Conservation (phyloP, 257 asterid species). For the Knoxia roxburghii region DNA sequence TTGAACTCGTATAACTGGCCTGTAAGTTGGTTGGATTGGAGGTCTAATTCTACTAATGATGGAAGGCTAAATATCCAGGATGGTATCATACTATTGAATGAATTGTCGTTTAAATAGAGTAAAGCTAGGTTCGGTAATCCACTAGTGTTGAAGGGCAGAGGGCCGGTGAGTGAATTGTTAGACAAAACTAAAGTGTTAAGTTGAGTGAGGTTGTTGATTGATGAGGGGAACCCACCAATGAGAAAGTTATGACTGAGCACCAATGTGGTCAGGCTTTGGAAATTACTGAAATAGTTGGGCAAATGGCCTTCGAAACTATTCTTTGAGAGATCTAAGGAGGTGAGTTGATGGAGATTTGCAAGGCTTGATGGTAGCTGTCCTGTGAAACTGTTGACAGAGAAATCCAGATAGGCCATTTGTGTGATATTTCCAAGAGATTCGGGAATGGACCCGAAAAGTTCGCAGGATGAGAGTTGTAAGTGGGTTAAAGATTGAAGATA, state of each 20-base stretch:
- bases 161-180: slow-evolving; percentile 15
- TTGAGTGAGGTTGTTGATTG: slow-evolving; percentile 7
- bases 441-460: slow-evolving; percentile 21
- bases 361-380: slow-evolving; percentile 17
- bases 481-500: slow-evolving; percentile 1
- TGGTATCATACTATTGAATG: slow-evolving; percentile 13
- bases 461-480: slow-evolving; percentile 17
- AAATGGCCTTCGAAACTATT: slow-evolving; percentile 14
- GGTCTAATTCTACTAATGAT: neutral
- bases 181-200: slow-evolving; percentile 9
- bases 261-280: neutral
- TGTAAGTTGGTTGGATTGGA: slow-evolving; percentile 9
- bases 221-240: slow-evolving; percentile 10
- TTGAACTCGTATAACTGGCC: slow-evolving; percentile 22
- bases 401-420: neutral
- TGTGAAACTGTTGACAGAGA: slow-evolving; percentile 10
- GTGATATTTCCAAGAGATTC: slow-evolving; percentile 22
- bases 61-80: slow-evolving; percentile 19
- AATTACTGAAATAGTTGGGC: slow-evolving; percentile 9
- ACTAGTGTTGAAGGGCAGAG: slow-evolving; percentile 3
- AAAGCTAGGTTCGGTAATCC: slow-evolving; percentile 6
- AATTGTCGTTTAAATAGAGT: slow-evolving; percentile 11
- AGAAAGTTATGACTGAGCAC: neutral
- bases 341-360: slow-evolving; percentile 13
- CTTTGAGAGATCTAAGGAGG: neutral